Evolutionary conservation across 1,284 basidiomycete genomes (phyloP).

Genomic region (Ceratobasidium theobromae): DNA sequence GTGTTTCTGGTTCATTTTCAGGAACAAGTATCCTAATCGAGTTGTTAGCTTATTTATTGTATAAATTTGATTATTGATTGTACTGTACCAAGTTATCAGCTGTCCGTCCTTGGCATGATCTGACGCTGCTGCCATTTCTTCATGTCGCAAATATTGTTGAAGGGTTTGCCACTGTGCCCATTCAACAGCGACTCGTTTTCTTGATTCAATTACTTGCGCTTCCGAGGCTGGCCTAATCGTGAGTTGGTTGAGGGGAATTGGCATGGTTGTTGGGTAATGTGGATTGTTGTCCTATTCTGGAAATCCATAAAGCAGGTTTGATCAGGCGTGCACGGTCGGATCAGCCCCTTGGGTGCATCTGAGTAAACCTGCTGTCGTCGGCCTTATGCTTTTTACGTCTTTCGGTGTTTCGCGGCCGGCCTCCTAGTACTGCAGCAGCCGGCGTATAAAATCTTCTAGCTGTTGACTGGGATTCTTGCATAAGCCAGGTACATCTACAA

Average conservation of each 20-base stretch:
- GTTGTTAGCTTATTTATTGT: too few relatives aligned
- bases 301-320: too few relatives aligned
- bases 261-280: constrained; percentile 1
- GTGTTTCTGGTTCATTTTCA: constrained; percentile 44
- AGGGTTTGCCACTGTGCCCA: constrained; percentile 46
- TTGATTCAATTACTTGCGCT: constrained; percentile 37
- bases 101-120: constrained; percentile 46
- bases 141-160: constrained; percentile 45
- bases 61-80: not conserved
- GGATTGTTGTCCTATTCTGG: too few relatives aligned
- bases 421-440: too few relatives aligned
- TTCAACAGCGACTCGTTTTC: constrained; percentile 42
- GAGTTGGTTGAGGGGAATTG: constrained; percentile 2
- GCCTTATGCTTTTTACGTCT: too few relatives aligned
- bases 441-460: too few relatives aligned
- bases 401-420: too few relatives aligned
- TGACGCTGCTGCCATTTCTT: constrained; percentile 41
- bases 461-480: too few relatives aligned
- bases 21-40: constrained; percentile 51
- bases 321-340: too few relatives aligned
- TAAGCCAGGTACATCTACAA: too few relatives aligned
- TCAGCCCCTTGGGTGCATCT: too few relatives aligned
- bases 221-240: constrained; percentile 7
- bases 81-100: constrained; percentile 46
- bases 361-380: too few relatives aligned